A percentile compares a stretch with the other conserved stretches of the same genome.
Conservation (phyloP, 2,329 filamentous ascomycete species). For the Colletotrichum sansevieriae region DNA sequence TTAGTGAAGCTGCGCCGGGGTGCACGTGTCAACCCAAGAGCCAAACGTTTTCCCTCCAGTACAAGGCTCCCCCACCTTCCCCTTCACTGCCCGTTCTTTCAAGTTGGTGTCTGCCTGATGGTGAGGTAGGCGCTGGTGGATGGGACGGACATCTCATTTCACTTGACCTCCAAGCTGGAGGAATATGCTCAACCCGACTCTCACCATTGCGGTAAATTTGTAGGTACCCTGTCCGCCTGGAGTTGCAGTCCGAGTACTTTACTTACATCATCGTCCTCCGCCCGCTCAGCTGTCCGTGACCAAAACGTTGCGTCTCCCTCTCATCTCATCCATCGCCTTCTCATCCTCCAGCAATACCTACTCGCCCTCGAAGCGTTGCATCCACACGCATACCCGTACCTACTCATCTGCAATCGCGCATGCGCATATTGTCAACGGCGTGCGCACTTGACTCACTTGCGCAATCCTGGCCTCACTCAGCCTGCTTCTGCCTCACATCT, state of each 20-base stretch:
- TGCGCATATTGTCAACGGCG: conserved; percentile 1
- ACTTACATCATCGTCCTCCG: conserved; percentile 39
- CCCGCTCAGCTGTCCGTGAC: conserved; percentile 11
- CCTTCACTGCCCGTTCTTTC: not conserved
- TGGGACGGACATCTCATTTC: no score
- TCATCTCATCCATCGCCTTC: conserved; percentile 14
- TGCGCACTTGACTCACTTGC: conserved; percentile 33
- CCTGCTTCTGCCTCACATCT: conserved; percentile 36
- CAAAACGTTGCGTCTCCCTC: conserved; percentile 11
- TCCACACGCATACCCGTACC: not conserved
- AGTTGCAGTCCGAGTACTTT: conserved; percentile 38
- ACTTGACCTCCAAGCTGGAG: conserved; percentile 20
- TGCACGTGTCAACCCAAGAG: conserved; percentile 42
- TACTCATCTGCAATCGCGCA: not conserved
- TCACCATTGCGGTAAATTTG: conserved; percentile 9
- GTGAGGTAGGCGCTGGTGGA: no score
- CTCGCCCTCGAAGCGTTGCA: not conserved
- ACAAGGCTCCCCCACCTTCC: not conserved
- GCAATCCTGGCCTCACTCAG: conserved; percentile 13
- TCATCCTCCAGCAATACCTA: conserved; percentile 17
- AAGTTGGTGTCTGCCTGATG: conserved; percentile 13
- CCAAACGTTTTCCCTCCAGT: conserved; percentile 35
- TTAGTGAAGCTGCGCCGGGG: conserved; percentile 31
- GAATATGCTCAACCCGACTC: not conserved
- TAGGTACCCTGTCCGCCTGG: conserved; percentile 30